Evolutionary conservation across 129 eudicot species (phyloP).

Genomic region (Cynara cardunculus): DNA sequence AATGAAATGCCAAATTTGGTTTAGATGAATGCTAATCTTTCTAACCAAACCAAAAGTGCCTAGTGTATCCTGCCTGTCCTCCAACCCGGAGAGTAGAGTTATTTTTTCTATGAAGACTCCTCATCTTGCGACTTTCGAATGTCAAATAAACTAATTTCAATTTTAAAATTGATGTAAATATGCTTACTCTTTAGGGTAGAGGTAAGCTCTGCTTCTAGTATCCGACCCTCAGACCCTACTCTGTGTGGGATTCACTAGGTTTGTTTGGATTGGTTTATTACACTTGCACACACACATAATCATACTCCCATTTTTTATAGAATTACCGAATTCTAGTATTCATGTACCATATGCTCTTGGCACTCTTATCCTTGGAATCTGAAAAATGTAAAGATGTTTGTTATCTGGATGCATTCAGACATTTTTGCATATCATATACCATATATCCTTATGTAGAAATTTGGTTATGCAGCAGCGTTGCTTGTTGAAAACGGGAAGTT

Average conservation of each 20-base stretch:
- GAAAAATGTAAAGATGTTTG: neutral
- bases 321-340: neutral
- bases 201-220: too few species aligned
- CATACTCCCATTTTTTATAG: neutral
- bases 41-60: neutral
- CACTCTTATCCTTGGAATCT: neutral
- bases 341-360: too few species aligned
- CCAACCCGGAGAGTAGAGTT: too few species aligned
- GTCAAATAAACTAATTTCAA: too few species aligned
- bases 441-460: neutral
- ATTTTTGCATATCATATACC: neutral
- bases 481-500: slow-evolving; percentile 50
- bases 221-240: too few species aligned
- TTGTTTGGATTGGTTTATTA: neutral
- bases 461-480: slow-evolving; percentile 46
- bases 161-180: too few species aligned
- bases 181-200: too few species aligned
- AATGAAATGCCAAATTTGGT: neutral
- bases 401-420: neutral
- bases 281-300: too few species aligned
- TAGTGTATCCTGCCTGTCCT: too few species aligned
- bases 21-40: neutral
- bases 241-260: neutral
- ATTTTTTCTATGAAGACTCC: too few species aligned
- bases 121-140: too few species aligned